Evolutionary conservation across 2,329 filamentous ascomycete genomes (phyloP).

Genomic region (Tolypocladium pustulatum): DNA sequence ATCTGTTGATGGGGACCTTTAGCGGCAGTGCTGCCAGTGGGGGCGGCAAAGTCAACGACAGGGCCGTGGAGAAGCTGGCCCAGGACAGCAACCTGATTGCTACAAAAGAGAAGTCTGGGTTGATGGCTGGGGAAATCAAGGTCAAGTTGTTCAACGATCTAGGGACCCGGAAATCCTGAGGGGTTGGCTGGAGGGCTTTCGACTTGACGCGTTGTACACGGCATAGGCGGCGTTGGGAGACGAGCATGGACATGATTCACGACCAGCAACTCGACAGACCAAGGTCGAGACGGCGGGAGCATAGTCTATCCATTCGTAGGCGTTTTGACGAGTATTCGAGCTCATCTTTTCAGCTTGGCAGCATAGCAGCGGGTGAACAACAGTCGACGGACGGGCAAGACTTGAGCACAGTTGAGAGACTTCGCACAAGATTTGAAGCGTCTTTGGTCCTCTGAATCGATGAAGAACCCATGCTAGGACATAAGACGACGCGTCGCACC

Average conservation of each 20-base stretch:
- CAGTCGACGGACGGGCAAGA: not conserved
- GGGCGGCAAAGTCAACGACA: slow-evolving; percentile 21
- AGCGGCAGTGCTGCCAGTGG: slow-evolving; percentile 13
- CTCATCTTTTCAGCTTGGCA: not conserved
- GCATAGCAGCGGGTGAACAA: not conserved
- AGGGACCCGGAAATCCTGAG: slow-evolving; percentile 5
- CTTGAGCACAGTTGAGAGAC: not conserved
- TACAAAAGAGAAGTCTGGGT: slow-evolving; percentile 50
- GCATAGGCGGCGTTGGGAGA: not conserved
- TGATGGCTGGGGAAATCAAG: slow-evolving; percentile 54
- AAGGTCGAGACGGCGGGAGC: not conserved
- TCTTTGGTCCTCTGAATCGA: not conserved
- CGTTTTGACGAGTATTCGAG: not conserved
- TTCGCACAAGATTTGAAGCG: not conserved
- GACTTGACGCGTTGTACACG: not conserved
- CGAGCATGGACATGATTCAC: not conserved
- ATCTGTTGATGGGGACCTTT: slow-evolving; percentile 9
- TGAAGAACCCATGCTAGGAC: not conserved
- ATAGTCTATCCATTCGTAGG: not conserved
- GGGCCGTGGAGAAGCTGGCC: slow-evolving; percentile 48
- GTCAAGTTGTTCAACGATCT: slow-evolving; percentile 46
- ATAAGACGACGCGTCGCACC: not conserved
- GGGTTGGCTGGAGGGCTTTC: not conserved
- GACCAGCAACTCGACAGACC: not conserved
- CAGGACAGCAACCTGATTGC: slow-evolving; percentile 51